phyloP scores from a whole-genome alignment of 148 eudicot genomes.

The Beta vulgaris region DNA sequence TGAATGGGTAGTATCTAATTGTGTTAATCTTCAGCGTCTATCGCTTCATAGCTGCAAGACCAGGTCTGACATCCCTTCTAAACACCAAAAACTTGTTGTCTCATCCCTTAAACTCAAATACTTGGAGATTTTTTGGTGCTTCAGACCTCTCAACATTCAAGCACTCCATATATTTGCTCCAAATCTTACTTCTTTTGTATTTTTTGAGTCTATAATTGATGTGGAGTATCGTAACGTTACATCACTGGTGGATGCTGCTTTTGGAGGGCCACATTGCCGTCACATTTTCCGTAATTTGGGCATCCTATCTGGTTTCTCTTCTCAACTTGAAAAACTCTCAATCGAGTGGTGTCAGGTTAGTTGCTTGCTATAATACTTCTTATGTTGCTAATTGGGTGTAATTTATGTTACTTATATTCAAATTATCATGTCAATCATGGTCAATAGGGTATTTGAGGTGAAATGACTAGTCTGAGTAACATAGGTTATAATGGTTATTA shows the following conservation, averaged over 20 bases:
- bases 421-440: no score
- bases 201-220: neutral
- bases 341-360: neutral
- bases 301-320: neutral
- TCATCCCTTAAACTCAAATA: neutral
- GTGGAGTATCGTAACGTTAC: neutral
- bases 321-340: constrained; percentile 7
- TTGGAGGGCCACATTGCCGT: neutral
- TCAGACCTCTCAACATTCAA: neutral
- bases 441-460: no score
- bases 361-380: no score
- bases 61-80: neutral
- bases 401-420: no score
- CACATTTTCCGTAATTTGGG: neutral
- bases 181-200: neutral
- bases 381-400: no score
- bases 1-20: neutral
- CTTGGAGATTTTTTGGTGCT: neutral
- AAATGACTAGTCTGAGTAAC: no score
- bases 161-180: neutral
- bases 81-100: neutral
- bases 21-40: neutral
- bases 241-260: neutral
- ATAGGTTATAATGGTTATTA: no score
- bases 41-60: neutral